Evolutionary conservation across 2,329 filamentous ascomycete species (phyloP), one percentile per base, ranked within the genome.

Genomic region (Pseudogymnoascus sp.): DNA sequence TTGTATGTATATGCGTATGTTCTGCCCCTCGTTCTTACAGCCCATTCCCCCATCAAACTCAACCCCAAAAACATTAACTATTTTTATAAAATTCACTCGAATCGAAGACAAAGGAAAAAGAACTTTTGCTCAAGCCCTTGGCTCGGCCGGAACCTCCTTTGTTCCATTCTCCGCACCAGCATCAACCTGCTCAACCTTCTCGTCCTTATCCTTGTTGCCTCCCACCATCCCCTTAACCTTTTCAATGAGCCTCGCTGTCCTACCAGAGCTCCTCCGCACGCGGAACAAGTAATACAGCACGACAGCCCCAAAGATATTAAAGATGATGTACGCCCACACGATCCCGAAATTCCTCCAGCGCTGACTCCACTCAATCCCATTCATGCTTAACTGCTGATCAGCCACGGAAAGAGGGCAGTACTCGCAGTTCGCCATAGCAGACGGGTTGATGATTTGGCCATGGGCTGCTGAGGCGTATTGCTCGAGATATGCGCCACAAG

Each of bases 281-380:
- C 79, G 72, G 3, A 76, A 74, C 65, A 81, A 68, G 75, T 79
- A 85, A 70, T 85, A 86, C 21, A 85, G 71, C 24, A 77, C 71
- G 11, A 85, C 73, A 0, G 82, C 82, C 4, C 76, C 79, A 31
- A 76, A 73, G 44, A 84, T 73, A 67, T 86, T 86, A 71, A 86
- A 84, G 2, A 76, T 70, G 64, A 85, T 80, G 65, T 82, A 86
- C 0, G 78, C 80, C 77, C 82, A 86, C 61, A 85, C 76, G 16
- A 89, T 75, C 1, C 86, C 87, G 70, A 86, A 87, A 71, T 91
- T 86, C 62, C 86, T 80, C 87, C 87, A 91, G 26, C 86, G 77
- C 26, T 88, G 77, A 37, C 65, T 71, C 70, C 86, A 89, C 63
- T 78, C 70, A 64, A 83, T 81, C 47, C 78, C 75, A 44, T 83